Evolutionary conservation across 108 stramenopile species (phyloP), one percentile per base, ranked within the genome.

Genomic region (Stephanodiscus triporus): DNA sequence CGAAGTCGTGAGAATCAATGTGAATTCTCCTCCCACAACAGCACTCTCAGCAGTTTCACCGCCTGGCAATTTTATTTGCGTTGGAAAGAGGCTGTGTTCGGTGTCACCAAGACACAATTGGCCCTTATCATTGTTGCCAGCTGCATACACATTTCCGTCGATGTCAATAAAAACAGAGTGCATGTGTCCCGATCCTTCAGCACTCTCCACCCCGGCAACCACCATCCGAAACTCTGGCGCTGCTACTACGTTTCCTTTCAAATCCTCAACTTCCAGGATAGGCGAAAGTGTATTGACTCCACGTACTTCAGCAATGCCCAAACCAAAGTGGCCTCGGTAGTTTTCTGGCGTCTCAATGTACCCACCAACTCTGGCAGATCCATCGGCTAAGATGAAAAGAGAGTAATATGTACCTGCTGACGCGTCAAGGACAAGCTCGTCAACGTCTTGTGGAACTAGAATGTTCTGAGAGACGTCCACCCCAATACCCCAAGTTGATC

Each of bases 1-100:
- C 38, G 69, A 75, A 54, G 75, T 77, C 50, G 76, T 80, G 17
- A 77, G 63, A 43, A 78, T 88, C 27, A 85, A 63, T 30, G 82
- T 83, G 40, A 83, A 78, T 67, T 80, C 78, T 13, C 60, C 66
- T 30, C 85, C 85, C 43, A 81, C 64, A 16, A 66, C 73, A 7
- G 66, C 80, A 53, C 36, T 63, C 13, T 65, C 29, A 13, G 70
- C 61, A 3, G 83, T 78, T 17, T 45, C 45, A 11, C 70, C 66
- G 9, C 56, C 47, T 26, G 74, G 23, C 17, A 60, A 56, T 53
- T 70, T 70, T 43, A 38, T 74, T 48, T 69, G 63, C 2, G 80
- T 73, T 9, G 70, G 73, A 0, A 74, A 73, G 60, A 64, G 37
- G 36, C 68, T 66, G 51, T 70, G 68, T 9, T 68, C 55, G 42